These are phyloP conservation scores for Pseudozyma flocculosa DNA, from an alignment of 1,284 basidiomycete genomes.

Conservation along the genomic window DNA sequence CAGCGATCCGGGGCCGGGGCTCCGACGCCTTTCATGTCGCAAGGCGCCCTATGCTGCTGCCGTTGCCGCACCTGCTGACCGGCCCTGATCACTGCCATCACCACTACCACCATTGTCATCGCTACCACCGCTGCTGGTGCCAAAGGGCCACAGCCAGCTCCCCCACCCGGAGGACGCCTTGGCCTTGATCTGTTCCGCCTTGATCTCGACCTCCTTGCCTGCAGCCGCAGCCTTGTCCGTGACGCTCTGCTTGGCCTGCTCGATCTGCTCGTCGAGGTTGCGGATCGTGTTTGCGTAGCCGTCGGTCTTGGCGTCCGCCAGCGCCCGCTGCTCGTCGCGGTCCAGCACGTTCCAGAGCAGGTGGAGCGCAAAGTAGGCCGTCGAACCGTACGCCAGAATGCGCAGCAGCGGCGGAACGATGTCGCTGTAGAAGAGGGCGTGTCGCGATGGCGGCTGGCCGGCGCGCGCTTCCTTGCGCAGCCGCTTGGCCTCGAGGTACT, in stretches of 20 bases:
- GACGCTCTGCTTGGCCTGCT: not conserved
- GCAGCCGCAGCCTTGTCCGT: too few relatives aligned
- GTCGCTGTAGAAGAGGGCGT: conserved; percentile 47
- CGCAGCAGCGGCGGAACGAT: conserved; percentile 48
- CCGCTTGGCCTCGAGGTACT: conserved; percentile 26
- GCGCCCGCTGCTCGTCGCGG: conserved; percentile 31
- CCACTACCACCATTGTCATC: too few relatives aligned
- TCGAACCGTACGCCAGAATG: conserved; percentile 52
- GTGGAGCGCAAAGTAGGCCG: conserved; percentile 53
- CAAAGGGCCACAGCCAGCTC: too few relatives aligned
- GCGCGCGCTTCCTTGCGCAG: conserved; percentile 10
- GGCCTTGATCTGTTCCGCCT: too few relatives aligned
- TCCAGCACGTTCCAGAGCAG: conserved; percentile 48
- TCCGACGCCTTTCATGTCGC: too few relatives aligned
- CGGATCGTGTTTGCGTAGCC: conserved; percentile 25
- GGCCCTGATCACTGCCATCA: too few relatives aligned
- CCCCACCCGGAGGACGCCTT: too few relatives aligned
- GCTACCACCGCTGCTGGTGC: too few relatives aligned
- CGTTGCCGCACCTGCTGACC: too few relatives aligned
- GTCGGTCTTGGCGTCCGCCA: conserved; percentile 23
- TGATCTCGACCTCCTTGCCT: too few relatives aligned
- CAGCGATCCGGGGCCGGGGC: too few relatives aligned
- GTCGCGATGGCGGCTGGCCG: conserved; percentile 20
- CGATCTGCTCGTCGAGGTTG: conserved; percentile 14
- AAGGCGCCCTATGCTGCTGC: too few relatives aligned